These are phyloP conservation scores for Talaromyces sp. DNA, from an alignment of 2,329 filamentous ascomycete species.

Conservation along the genomic window DNA sequence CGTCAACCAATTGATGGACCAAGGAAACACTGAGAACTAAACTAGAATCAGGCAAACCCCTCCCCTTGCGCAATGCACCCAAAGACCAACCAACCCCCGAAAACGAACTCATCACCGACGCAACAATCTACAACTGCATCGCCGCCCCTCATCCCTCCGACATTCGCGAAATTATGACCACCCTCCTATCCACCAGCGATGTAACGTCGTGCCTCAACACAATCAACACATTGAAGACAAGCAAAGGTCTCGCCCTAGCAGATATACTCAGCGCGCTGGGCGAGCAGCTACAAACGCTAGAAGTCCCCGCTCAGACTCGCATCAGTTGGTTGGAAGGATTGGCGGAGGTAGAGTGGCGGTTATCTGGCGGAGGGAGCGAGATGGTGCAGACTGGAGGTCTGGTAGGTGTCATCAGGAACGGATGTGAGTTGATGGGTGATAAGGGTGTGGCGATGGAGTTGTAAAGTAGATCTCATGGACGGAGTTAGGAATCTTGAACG, in stretches of 20 bases:
- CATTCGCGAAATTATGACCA: conserved; percentile 77
- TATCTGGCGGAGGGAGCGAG: conserved; percentile 85
- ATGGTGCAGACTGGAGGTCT: conserved; percentile 86
- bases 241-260: conserved; percentile 82
- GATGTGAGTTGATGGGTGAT: conserved; percentile 69
- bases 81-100: conserved; percentile 58
- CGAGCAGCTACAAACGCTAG: conserved; percentile 76
- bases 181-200: conserved; percentile 77
- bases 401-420: conserved; percentile 81
- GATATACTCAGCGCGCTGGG: conserved; percentile 86
- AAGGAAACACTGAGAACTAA: background rate
- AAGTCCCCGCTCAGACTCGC: conserved; percentile 82
- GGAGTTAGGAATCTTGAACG: background rate
- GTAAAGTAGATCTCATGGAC: background rate
- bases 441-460: conserved; percentile 24
- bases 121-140: conserved; percentile 94
- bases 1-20: conserved; percentile 24
- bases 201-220: conserved; percentile 85
- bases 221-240: conserved; percentile 80
- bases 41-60: conserved; percentile 57
- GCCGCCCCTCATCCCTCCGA: conserved; percentile 89
- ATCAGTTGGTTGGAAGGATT: conserved; percentile 88
- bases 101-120: conserved; percentile 84
- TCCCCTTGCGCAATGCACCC: conserved; percentile 59
- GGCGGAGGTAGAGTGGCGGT: conserved; percentile 86